These are phyloP conservation scores for Leishmania mexicana DNA, from an alignment of 208 protist genomes.

Conservation along the genomic window DNA sequence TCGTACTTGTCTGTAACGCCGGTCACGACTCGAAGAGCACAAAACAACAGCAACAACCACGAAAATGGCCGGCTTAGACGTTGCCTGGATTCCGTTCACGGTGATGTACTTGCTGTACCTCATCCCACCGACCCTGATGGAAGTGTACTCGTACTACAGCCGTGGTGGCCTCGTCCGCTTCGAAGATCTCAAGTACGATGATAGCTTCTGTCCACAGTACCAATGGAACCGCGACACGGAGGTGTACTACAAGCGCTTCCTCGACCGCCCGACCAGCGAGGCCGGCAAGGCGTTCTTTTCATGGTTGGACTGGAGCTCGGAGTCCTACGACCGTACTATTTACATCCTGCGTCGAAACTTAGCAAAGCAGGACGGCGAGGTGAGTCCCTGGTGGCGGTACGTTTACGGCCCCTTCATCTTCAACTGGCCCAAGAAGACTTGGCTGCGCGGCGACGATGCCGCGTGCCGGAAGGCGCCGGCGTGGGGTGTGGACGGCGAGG, in stretches of 20 bases:
- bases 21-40: neutral
- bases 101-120: conserved; percentile 90
- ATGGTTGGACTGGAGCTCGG: conserved; percentile 90
- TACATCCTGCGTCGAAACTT: conserved; percentile 81
- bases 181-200: conserved; percentile 89
- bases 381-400: conserved; percentile 73
- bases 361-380: conserved; percentile 69
- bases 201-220: conserved; percentile 71
- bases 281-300: conserved; percentile 86
- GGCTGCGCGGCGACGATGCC: conserved; percentile 88
- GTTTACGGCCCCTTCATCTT: conserved; percentile 91
- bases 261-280: conserved; percentile 84
- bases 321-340: conserved; percentile 84
- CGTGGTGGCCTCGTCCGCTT: conserved; percentile 81
- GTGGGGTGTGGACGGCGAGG: conserved; percentile 87
- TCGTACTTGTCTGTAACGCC: neutral
- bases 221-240: conserved; percentile 73
- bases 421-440: conserved; percentile 90
- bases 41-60: neutral
- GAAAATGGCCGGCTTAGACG: conserved; percentile 76
- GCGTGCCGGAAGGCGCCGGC: conserved; percentile 68
- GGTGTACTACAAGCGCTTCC: conserved; percentile 89
- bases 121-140: conserved; percentile 90
- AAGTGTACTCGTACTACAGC: conserved; percentile 92
- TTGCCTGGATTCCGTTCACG: conserved; percentile 83